Evolutionary conservation across 345 rosid species (phyloP).

Genomic region (Melaleuca alternifolia): DNA sequence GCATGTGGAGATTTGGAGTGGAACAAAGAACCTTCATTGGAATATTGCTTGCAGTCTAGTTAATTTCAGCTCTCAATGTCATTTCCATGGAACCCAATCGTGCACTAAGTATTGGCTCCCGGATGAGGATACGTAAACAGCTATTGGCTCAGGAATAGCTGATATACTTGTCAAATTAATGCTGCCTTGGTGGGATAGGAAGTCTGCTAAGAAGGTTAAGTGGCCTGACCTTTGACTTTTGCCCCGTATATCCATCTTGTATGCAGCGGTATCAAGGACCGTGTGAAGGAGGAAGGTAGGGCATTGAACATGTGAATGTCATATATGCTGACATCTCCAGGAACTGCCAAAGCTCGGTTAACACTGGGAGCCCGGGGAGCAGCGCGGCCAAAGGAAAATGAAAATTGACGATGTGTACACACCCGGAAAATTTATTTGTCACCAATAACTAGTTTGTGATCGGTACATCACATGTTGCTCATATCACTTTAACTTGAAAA

Average conservation of each 20-base stretch:
- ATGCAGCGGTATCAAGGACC: not conserved
- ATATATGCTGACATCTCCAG: not conserved
- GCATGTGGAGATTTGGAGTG: constrained; percentile 59
- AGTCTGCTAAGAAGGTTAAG: not conserved
- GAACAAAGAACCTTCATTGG: constrained; percentile 8
- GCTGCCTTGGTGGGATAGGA: not conserved
- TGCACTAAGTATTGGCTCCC: not conserved
- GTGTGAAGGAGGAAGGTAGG: not conserved
- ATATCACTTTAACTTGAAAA: not conserved
- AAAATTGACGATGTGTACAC: not conserved
- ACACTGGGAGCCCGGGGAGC: not conserved
- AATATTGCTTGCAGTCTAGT: not conserved
- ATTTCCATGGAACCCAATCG: not conserved
- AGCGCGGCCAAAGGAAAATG: not conserved
- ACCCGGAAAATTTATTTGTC: not conserved
- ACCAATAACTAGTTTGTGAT: not conserved
- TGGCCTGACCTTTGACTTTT: not conserved
- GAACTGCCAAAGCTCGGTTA: not conserved
- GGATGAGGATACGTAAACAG: not conserved
- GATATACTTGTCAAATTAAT: not conserved
- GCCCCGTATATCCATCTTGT: not conserved
- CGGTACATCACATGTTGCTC: not conserved
- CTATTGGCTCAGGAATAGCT: not conserved
- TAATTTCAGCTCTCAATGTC: not conserved
- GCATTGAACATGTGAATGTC: not conserved